These are phyloP conservation scores for Eucalyptus tenuipes DNA, from an alignment of 345 rosid genomes.

Conservation along the genomic window DNA sequence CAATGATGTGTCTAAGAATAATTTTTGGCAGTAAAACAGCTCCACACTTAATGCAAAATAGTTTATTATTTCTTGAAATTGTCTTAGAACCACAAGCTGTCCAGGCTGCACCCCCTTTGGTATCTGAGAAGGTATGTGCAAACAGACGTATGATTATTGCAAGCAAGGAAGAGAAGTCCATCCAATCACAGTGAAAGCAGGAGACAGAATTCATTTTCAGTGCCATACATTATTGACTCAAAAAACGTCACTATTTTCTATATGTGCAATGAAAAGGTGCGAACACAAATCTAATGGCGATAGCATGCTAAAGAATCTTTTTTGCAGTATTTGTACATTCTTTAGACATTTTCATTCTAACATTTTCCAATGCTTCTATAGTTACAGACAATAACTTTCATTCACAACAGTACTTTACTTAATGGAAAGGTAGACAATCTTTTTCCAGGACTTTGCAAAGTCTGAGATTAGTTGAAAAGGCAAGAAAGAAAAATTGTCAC, in stretches of 20 bases:
- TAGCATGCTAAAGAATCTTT: background rate
- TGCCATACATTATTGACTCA: background rate
- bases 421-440: slow-evolving; percentile 12
- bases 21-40: background rate
- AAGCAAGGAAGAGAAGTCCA: background rate
- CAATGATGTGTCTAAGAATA: slow-evolving; percentile 2
- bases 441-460: slow-evolving; percentile 45
- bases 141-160: background rate
- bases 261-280: background rate
- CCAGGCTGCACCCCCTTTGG: slow-evolving; percentile 85
- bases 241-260: background rate
- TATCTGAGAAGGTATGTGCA: slow-evolving; percentile 37
- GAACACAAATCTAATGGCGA: background rate
- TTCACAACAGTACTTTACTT: background rate
- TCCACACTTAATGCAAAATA: background rate
- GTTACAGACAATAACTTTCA: background rate
- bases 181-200: background rate
- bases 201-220: background rate
- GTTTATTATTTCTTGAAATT: slow-evolving; percentile 1
- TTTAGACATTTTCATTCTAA: background rate
- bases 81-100: slow-evolving; percentile 49
- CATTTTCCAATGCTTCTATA: background rate
- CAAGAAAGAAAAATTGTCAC: background rate
- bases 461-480: slow-evolving; percentile 25
- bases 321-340: background rate